A percentile compares a stretch with the other conserved stretches of the same genome.
Conservation (phyloP, 2,329 filamentous ascomycete species). For the Hypomyces perniciosus region DNA sequence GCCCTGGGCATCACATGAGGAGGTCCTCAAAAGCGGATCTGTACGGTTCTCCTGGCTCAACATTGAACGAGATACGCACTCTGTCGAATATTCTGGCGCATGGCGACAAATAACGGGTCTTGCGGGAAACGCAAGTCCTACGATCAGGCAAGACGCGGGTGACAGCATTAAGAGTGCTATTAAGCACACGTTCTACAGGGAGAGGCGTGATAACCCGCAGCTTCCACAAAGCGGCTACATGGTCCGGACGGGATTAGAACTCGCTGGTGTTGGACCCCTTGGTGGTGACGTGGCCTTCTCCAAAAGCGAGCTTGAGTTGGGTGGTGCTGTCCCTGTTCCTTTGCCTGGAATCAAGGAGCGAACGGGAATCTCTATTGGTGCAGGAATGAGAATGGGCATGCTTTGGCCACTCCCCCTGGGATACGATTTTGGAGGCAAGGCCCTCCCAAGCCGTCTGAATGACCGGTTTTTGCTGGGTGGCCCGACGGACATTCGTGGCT, state of each 20-base stretch:
- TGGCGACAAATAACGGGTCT: conserved; percentile 89
- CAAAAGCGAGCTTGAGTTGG: conserved; percentile 82
- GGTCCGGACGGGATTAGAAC: conserved; percentile 67
- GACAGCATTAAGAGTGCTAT: conserved; percentile 87
- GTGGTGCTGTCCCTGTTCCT: conserved; percentile 67
- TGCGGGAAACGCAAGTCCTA: conserved; percentile 67
- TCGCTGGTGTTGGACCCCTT: conserved; percentile 82
- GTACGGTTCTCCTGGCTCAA: conserved; percentile 72
- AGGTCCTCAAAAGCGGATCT: conserved; percentile 72
- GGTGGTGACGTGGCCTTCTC: conserved; percentile 89
- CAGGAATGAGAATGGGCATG: conserved; percentile 72
- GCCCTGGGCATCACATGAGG: conserved; percentile 89
- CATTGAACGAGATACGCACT: conserved; percentile 60
- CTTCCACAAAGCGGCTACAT: conserved; percentile 79
- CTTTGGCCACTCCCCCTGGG: conserved; percentile 74
- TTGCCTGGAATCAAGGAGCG: conserved; percentile 62
- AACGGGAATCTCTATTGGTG: conserved; percentile 76
- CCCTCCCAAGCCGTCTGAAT: conserved; percentile 72
- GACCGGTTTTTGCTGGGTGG: conserved; percentile 94
- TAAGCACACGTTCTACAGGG: conserved; percentile 72
- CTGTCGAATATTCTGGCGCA: conserved; percentile 70
- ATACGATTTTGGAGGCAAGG: conserved; percentile 42
- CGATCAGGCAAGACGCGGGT: conserved; percentile 77
- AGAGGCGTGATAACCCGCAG: conserved; percentile 77
- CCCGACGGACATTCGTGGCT: conserved; percentile 89